Evolutionary conservation across 2,329 filamentous ascomycete genomes (phyloP).

Genomic region (Trichoderma endophyticum): DNA sequence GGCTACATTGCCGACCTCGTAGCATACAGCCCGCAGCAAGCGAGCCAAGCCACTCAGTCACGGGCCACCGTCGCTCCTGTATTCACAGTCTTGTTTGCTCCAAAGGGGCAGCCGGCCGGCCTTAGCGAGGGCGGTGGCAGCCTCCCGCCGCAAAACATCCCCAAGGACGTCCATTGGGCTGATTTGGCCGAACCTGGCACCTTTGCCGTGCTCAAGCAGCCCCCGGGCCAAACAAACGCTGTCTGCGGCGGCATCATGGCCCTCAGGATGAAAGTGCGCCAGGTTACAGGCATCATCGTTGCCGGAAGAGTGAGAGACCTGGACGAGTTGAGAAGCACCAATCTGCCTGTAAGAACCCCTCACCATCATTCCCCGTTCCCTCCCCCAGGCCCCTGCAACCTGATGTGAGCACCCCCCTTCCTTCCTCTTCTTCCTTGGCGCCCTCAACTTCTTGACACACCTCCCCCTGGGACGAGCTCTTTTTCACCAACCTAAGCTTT

Average conservation of each 20-base stretch:
- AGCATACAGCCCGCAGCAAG: constrained; percentile 31
- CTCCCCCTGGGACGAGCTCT: background rate
- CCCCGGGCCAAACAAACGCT: constrained; percentile 62
- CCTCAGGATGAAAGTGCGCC: constrained; percentile 60
- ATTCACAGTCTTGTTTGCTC: constrained; percentile 61
- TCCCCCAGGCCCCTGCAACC: background rate
- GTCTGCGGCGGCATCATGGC: constrained; percentile 77
- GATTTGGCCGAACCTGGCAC: constrained; percentile 60
- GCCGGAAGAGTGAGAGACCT: constrained; percentile 67
- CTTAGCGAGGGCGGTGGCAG: background rate
- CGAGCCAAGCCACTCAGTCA: constrained; percentile 25
- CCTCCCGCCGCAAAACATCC: constrained; percentile 46
- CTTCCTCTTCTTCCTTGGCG: background rate
- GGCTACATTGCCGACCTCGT: constrained; percentile 62
- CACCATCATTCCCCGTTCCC: background rate
- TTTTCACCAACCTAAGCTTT: constrained; percentile 18
- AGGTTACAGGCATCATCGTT: constrained; percentile 61
- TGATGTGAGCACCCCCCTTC: background rate
- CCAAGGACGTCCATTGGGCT: constrained; percentile 62
- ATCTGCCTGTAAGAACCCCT: constrained; percentile 50
- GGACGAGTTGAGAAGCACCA: constrained; percentile 52
- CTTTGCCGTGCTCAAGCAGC: constrained; percentile 65
- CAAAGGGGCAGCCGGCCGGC: constrained; percentile 43
- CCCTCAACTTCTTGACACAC: background rate
- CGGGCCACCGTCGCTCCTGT: constrained; percentile 48